Evolutionary conservation across 495 filamentous ascomycete species (phyloP), one percentile per base, ranked within the genome.

Genomic region (Talaromyces liani): DNA sequence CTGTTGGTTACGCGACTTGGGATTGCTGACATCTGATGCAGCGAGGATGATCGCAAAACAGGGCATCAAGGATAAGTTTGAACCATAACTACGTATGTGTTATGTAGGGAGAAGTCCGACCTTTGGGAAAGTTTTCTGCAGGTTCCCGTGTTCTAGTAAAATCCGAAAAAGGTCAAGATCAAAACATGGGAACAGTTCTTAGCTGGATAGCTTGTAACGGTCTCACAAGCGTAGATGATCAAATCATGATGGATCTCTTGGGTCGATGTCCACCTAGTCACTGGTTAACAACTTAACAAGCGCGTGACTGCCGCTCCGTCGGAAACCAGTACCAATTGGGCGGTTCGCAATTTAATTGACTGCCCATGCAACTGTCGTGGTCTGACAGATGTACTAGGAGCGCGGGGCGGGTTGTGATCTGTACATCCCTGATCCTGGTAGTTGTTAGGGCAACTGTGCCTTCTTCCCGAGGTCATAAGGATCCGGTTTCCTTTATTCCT

Each of bases 281-380:
- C 45, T 2, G 45, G 45, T 55, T 27, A 3, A 27, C 27, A 27
- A 27, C 27, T 27, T 6, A 55, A 55, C 25, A 24, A 55, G 24
- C 24, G 25, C 20, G 27, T 55, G 51, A 55, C 22, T 49, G 45
- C 45, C 45, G 45, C 4, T 2, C n/a, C 22, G 45, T 49, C 45
- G 45, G 45, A 49, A 49, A 55, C 51, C 20, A 55, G 10, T 55
- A 55, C 51, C 51, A 29, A 55, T 55, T 55, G 51, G 51, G 51
- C 22, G 51, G 51, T 29, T 25, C 51, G 22, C 24, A 6, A 27
- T 25, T 22, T 25, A 20, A 4, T 53, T 25, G 18, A 55, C n/a
- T 49, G 16, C 45, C 10, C 8, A 55, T 29, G 51, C 51, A 55
- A 55, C 51, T 55, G 10, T 55, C 45, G n/a, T 3, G 9, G 51